A percentile compares a stretch with the other conserved stretches of the same genome.
Conservation (phyloP, 495 filamentous ascomycete species). For the Lindgomyces ingoldianus region DNA sequence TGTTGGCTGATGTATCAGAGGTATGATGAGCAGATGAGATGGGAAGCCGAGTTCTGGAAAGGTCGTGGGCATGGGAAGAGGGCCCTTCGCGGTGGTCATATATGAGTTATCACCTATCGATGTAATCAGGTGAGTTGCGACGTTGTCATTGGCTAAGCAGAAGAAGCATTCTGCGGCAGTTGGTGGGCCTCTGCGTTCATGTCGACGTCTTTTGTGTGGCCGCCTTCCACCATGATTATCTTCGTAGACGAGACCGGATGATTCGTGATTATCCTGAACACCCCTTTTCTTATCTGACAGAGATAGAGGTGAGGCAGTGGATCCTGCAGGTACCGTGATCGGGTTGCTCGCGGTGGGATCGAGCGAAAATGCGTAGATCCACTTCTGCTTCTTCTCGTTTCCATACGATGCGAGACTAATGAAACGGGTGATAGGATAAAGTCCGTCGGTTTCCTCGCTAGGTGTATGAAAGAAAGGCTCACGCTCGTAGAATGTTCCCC, state of each 20-base stretch:
- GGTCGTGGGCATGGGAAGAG: conserved; percentile 67
- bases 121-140: conserved; percentile 84
- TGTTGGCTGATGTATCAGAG: conserved; percentile 73
- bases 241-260: conserved; percentile 61
- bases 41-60: conserved; percentile 75
- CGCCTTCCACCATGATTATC: conserved; percentile 41
- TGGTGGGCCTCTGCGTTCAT: conserved; percentile 64
- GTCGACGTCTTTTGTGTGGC: conserved; percentile 44
- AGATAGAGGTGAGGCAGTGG: conserved; percentile 70
- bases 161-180: conserved; percentile 87
- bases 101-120: conserved; percentile 83
- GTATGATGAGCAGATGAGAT: conserved; percentile 87
- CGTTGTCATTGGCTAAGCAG: conserved; percentile 79
- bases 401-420: conserved; percentile 78
- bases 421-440: conserved; percentile 73
- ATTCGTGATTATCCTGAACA: conserved; percentile 53
- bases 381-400: conserved; percentile 74
- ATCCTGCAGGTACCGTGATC: conserved; percentile 61
- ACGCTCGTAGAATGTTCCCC: conserved; percentile 75
- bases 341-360: conserved; percentile 61
- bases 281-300: conserved; percentile 62
- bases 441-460: conserved; percentile 54
- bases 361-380: conserved; percentile 85
- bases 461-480: conserved; percentile 85
- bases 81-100: conserved; percentile 88